Evolutionary conservation across 305 asterid species (phyloP).

Genomic region (Rubia balearica): DNA sequence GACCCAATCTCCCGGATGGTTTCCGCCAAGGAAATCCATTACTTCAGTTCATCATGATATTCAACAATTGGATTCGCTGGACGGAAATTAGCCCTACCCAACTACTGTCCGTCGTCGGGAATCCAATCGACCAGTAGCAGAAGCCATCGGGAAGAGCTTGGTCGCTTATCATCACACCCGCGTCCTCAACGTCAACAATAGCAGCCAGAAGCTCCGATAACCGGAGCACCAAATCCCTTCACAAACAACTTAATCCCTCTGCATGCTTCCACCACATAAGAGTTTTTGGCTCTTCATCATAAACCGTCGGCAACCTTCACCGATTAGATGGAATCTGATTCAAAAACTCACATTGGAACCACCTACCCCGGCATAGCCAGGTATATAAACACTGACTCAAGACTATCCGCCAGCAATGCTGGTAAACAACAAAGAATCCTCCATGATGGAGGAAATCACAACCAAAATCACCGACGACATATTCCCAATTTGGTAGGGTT

Average conservation of each 20-base stretch:
- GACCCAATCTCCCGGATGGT: no score
- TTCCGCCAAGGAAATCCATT: no score
- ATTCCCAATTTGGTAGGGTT: slow-evolving; percentile 11
- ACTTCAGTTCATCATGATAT: no score
- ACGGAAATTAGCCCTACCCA: no score
- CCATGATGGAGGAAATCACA: slow-evolving; percentile 38
- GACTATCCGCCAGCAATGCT: slow-evolving; percentile 35
- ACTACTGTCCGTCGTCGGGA: no score
- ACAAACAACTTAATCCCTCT: slow-evolving; percentile 62
- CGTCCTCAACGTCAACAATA: no score
- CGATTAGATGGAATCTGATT: slow-evolving; percentile 67
- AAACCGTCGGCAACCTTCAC: slow-evolving; percentile 67
- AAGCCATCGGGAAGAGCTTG: no score
- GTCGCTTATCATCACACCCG: no score
- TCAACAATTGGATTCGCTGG: no score
- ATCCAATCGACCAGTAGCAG: no score
- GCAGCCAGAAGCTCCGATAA: no score
- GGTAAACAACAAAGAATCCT: slow-evolving; percentile 39
- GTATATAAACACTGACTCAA: slow-evolving; percentile 46
- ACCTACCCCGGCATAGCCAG: slow-evolving; percentile 57
- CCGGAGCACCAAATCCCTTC: no score
- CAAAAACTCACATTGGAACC: slow-evolving; percentile 69
- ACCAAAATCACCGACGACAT: slow-evolving; percentile 74
- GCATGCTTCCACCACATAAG: slow-evolving; percentile 73
- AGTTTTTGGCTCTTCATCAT: slow-evolving; percentile 63